These are phyloP conservation scores for Coemansia sp. DNA, from an alignment of 192 early-diverging fungal species.

Conservation along the genomic window DNA sequence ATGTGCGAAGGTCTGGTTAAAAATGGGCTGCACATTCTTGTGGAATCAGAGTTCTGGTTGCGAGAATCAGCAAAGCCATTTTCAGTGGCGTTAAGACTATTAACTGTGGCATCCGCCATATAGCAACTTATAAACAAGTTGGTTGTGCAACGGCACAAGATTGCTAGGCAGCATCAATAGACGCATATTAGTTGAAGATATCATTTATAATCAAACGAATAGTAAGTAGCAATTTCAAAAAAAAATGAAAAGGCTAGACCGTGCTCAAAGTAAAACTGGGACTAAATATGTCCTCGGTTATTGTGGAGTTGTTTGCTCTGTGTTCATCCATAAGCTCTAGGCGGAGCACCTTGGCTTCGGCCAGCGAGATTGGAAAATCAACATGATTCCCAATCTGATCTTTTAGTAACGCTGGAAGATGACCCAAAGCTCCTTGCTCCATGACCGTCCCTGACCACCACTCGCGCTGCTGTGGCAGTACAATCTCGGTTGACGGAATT, in stretches of 20 bases:
- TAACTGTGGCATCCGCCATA: too few relatives aligned
- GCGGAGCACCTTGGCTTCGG: constrained; percentile 43
- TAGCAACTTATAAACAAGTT: too few relatives aligned
- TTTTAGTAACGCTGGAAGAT: constrained; percentile 23
- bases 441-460: constrained; percentile 40
- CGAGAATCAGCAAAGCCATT: too few relatives aligned
- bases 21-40: too few relatives aligned
- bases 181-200: too few relatives aligned
- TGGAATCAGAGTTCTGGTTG: too few relatives aligned
- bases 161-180: too few relatives aligned
- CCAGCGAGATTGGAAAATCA: constrained; percentile 40
- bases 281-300: not conserved
- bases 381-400: constrained; percentile 16
- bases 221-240: too few relatives aligned
- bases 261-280: constrained; percentile 29
- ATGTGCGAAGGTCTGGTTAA: too few relatives aligned
- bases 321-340: constrained; percentile 54
- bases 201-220: too few relatives aligned
- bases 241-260: constrained; percentile 8
- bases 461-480: constrained; percentile 64
- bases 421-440: not conserved
- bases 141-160: too few relatives aligned
- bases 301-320: constrained; percentile 10
- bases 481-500: constrained; percentile 56
- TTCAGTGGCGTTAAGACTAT: too few relatives aligned